Percentiles rank a stretch among this genome's conserved stretches.
These are phyloP conservation scores for Penicillium parvum DNA, from an alignment of 495 filamentous ascomycete species.

Conservation along the genomic window DNA sequence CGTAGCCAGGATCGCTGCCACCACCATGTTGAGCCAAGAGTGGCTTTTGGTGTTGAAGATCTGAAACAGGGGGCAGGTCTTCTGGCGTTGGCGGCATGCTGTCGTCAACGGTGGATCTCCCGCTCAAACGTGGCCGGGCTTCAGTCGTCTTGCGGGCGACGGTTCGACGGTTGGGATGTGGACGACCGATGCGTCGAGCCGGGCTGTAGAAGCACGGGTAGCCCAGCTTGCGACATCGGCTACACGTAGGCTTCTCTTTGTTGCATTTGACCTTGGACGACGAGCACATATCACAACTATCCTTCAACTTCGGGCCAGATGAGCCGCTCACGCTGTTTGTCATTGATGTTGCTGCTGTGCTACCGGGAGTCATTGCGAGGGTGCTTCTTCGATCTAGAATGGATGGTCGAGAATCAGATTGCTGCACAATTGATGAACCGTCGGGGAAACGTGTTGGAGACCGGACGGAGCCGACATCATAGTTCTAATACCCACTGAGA, in stretches of 20 bases:
- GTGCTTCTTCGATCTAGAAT: background rate
- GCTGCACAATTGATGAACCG: background rate
- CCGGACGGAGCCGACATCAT: background rate
- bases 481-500: background rate
- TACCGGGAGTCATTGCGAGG: background rate
- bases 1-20: background rate
- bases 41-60: background rate
- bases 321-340: background rate
- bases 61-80: background rate
- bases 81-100: background rate
- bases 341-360: background rate
- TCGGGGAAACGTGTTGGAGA: background rate
- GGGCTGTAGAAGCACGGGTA: constrained; percentile 38
- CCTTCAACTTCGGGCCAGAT: constrained; percentile 24
- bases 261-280: constrained; percentile 37
- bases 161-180: constrained; percentile 6
- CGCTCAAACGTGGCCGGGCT: background rate
- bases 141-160: constrained; percentile 1
- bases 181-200: constrained; percentile 25
- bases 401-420: background rate
- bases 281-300: constrained; percentile 37
- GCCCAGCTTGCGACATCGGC: constrained; percentile 30
- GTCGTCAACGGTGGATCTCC: background rate
- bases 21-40: background rate
- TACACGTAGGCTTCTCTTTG: constrained; percentile 33